A percentile compares a stretch with the other conserved stretches of the same genome.
Evolutionary conservation across 2,329 filamentous ascomycete species (phyloP).

Genomic region (Cladobotryum protrusum): DNA sequence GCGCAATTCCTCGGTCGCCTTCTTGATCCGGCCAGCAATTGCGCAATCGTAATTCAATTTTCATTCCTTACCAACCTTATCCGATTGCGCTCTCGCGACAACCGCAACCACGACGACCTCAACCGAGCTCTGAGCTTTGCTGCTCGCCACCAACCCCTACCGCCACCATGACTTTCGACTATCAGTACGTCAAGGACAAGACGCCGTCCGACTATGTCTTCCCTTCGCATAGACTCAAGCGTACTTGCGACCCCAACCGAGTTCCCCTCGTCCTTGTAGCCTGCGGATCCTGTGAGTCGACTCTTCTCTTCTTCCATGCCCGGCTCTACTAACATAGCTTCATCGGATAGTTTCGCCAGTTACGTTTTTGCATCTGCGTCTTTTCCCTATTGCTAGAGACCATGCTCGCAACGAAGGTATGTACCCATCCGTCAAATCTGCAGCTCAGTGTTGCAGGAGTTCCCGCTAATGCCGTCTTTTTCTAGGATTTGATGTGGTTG

Average conservation of each 20-base stretch:
- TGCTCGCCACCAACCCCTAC: not conserved
- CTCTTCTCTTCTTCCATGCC: not conserved
- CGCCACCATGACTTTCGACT: constrained; percentile 24
- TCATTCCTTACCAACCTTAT: no score
- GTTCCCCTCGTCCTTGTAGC: constrained; percentile 62
- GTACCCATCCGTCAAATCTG: constrained; percentile 4
- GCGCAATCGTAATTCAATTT: no score
- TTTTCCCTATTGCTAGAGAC: constrained; percentile 84
- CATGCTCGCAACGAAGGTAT: constrained; percentile 52
- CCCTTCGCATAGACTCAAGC: constrained; percentile 53
- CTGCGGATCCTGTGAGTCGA: constrained; percentile 51
- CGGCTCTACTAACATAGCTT: constrained; percentile 9
- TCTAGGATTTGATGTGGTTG: constrained; percentile 68
- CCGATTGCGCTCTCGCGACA: no score
- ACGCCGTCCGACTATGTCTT: constrained; percentile 48
- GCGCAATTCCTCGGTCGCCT: no score
- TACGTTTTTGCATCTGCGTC: constrained; percentile 71
- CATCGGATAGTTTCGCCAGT: constrained; percentile 53
- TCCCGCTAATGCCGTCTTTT: not conserved
- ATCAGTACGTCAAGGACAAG: constrained; percentile 28
- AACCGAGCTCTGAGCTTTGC: not conserved
- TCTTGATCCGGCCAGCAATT: no score
- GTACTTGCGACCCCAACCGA: constrained; percentile 42
- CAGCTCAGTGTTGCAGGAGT: not conserved
- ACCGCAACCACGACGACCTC: no score